These are phyloP conservation scores for Ramaria sp. DNA, from an alignment of 768 basidiomycete genomes.

Conservation along the genomic window DNA sequence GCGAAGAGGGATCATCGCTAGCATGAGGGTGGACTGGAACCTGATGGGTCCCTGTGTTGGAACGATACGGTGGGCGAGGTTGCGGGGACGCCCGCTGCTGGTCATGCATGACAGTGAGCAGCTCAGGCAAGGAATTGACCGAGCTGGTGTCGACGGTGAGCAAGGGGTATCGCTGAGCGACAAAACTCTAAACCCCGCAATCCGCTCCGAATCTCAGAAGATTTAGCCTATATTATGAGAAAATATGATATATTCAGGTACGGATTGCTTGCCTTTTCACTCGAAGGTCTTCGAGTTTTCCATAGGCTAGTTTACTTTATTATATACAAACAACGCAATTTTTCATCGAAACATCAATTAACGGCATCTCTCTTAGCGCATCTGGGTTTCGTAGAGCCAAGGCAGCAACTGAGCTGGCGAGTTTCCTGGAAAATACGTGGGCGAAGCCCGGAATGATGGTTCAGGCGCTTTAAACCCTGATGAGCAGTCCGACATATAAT, in stretches of 20 bases:
- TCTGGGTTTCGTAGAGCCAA: too few species aligned
- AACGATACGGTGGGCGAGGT: neutral
- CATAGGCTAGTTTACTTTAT: neutral
- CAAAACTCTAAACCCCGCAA: constrained; percentile 1
- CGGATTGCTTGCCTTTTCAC: neutral
- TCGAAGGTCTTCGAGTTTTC: too few species aligned
- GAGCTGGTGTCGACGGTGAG: constrained; percentile 1
- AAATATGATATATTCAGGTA: neutral
- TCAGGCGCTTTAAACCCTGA: too few species aligned
- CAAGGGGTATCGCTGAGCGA: neutral
- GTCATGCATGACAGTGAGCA: neutral
- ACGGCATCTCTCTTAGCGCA: too few species aligned
- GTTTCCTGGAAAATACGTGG: too few species aligned
- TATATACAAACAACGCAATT: neutral
- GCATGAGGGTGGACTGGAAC: neutral
- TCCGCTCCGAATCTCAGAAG: neutral
- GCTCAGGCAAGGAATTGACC: neutral
- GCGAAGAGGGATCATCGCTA: neutral
- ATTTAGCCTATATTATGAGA: neutral
- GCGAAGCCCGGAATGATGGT: too few species aligned
- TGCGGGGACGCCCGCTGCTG: constrained; percentile 2
- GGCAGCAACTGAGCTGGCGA: too few species aligned
- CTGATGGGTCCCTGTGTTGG: neutral
- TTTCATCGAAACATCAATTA: neutral
- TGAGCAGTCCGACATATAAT: too few species aligned